Base-by-base conservation (phyloP, 495 filamentous ascomycete genomes). In the Hyphodiscus hymeniophilus region DNA sequence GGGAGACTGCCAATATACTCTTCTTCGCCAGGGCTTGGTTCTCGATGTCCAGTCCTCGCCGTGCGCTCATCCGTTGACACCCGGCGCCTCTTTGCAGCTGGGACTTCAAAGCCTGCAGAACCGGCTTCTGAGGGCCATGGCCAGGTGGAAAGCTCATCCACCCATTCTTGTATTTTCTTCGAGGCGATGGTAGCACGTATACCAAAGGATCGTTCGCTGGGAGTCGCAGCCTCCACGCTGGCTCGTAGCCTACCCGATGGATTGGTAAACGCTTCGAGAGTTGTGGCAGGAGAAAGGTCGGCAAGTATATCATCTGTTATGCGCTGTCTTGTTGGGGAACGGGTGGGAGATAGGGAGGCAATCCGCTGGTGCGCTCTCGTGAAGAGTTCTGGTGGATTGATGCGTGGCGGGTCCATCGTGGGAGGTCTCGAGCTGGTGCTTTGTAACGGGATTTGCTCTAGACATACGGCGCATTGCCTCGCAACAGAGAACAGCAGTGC, bases 81-180 rank as follows among this genome's bases (percentile, higher is more conserved):
- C 41, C 55, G 70, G 56, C 50, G 59, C 49, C 63, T 62, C 59
- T 66, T 70, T 51, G 60, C 48, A 12, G 64, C 58, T 38, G 73
- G 66, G 1, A 51, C 34, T 40, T 79, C 63, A 49, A 87, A 87
- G 18, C 77, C 74, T 11, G 35, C 23, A 0, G 50, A 52, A 36
- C 70, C 76, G 3, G 42, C 45, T 8, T 56, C 61, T 1, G 69
- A 63, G 7, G 82, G 77, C 89, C 89, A 95, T 26, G 66, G 61
- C 89, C 89, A 95, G 21, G 66, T 58, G 17, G 76, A 72, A 12
- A 95, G 68, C 65, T 95, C 89, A 34, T 77, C 74, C 28, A 82
- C 73, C 89, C 89, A 95, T 52, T 80, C 68, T 47, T 75, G 70
- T 47, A 95, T 74, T 47, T 81, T 83, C 56, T 86, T 77, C 28